A percentile compares a stretch with the other conserved stretches of the same genome.
phyloP scores from a whole-genome alignment of 202 grass and related monocot species.

The Dendrocalamus latiflorus region DNA sequence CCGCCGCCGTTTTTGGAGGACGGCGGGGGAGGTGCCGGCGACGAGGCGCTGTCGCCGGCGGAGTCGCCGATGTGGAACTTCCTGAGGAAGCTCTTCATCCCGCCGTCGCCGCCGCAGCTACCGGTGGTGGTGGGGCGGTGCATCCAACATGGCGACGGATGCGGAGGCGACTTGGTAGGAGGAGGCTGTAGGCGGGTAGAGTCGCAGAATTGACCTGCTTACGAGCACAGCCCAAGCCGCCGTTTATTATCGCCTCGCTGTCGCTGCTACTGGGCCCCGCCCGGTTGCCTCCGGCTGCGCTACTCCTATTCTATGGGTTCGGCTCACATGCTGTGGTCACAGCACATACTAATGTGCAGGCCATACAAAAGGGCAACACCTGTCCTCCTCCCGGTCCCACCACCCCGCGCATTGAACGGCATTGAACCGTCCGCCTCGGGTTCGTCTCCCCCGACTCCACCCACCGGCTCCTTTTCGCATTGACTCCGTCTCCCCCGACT shows the following conservation, averaged over 20 bases:
- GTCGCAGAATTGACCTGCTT: constrained; percentile 31
- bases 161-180: not conserved
- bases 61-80: constrained; percentile 89
- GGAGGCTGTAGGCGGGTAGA: not conserved
- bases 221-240: constrained; percentile 24
- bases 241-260: constrained; percentile 15
- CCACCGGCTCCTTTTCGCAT: too few relatives aligned
- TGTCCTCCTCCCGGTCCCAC: too few relatives aligned
- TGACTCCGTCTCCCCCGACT: too few relatives aligned
- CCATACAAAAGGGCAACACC: too few relatives aligned
- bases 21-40: constrained; percentile 18
- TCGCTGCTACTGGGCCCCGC: not conserved
- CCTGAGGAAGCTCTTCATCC: constrained; percentile 97
- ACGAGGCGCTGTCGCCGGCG: constrained; percentile 39
- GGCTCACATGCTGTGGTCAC: too few relatives aligned
- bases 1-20: constrained; percentile 28
- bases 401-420: too few relatives aligned
- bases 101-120: constrained; percentile 17
- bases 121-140: constrained; percentile 28
- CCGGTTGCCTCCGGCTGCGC: not conserved
- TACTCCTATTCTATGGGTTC: not conserved
- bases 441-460: too few relatives aligned
- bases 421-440: too few relatives aligned
- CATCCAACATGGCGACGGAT: constrained; percentile 40
- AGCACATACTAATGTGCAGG: too few relatives aligned